Base-by-base conservation (phyloP, 2,329 filamentous ascomycete genomes). In the Stachybotrys chartarum region DNA sequence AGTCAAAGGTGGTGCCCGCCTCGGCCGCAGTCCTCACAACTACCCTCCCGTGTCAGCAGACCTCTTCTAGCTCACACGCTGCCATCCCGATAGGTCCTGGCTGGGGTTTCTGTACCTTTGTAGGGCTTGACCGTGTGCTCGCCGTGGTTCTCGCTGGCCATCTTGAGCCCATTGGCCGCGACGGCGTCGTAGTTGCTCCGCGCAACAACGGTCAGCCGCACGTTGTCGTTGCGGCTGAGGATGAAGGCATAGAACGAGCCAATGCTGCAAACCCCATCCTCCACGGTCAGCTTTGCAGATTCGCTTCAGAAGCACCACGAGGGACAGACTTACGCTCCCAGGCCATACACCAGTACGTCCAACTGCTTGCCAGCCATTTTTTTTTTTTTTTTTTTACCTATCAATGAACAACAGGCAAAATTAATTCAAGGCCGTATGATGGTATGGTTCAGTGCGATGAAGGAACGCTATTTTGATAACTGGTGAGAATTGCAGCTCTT, bases 121-220 rank as follows among this genome's bases (percentile, higher is more conserved):
- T 77, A 64, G 7, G 83, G 74, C 8, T 58, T 66, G 63, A 82
- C 81, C 3, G 65, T 73, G 59, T 82, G 81, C 55, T 79, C 70
- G 17, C 81, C 81, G 60, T 82, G 83, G 53, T 79, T 77, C 11
- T 77, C 74, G 45, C 81, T 84, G 6, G 71, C 74, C 44, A 86
- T 70, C 1, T 68, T 67, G 64, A 85, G 79, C 10, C 83, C 83
- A 35, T 75, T 71, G 12, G 66, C 65, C 52, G 75, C 76, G 11
- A 86, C 81, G 4, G 75, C 77, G 7, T 74, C 68, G 67, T 82
- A 85, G 64, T 86, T 85, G 1, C 81, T 84, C 30, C 83, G 77
- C 48, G 82, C 85, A 48, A 84, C 77, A 2, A 83, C 80, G 0
- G 82, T 84, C 24, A 85, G 74, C n/a, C 74, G 69, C 17, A 80